Conservation (phyloP, 2,329 filamentous ascomycete species). For the Sporothrix humicola region DNA sequence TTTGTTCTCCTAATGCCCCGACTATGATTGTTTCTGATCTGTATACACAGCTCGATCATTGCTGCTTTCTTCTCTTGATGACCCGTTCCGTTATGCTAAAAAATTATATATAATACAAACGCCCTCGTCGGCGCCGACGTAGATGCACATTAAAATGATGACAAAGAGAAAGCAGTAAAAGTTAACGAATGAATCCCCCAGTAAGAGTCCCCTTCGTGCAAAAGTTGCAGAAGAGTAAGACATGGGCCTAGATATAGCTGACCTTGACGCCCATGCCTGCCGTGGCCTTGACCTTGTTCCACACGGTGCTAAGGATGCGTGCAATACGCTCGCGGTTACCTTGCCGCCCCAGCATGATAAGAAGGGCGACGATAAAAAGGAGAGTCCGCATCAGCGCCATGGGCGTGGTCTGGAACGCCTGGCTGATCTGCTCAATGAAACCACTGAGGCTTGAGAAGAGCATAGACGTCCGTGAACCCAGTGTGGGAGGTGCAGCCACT, state of each 20-base stretch:
- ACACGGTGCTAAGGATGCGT: slow-evolving; percentile 70
- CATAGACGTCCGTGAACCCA: slow-evolving; percentile 57
- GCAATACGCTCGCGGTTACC: slow-evolving; percentile 77
- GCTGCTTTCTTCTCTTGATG: not conserved
- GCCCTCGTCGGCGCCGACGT: not conserved
- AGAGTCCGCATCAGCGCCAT: slow-evolving; percentile 66
- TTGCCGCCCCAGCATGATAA: slow-evolving; percentile 75
- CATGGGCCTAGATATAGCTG: slow-evolving; percentile 76
- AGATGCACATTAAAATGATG: slow-evolving; percentile 20
- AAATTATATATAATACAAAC: slow-evolving; percentile 21
- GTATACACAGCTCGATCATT: slow-evolving; percentile 9
- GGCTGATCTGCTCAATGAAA: slow-evolving; percentile 58
- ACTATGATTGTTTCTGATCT: not conserved
- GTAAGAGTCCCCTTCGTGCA: not conserved
- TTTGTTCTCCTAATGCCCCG: not conserved
- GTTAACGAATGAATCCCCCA: slow-evolving; percentile 2
- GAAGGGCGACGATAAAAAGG: slow-evolving; percentile 78
- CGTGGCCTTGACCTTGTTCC: slow-evolving; percentile 82
- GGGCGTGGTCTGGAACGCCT: slow-evolving; percentile 62
- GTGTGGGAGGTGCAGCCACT: slow-evolving; percentile 40
- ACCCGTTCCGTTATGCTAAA: slow-evolving; percentile 24
- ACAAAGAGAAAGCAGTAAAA: slow-evolving; percentile 6
- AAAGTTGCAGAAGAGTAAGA: not conserved
- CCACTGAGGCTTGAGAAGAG: slow-evolving; percentile 59
- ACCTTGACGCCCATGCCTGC: slow-evolving; percentile 97